phyloP scores from a whole-genome alignment of 148 eudicot species.

The Amaranthus palmeri region DNA sequence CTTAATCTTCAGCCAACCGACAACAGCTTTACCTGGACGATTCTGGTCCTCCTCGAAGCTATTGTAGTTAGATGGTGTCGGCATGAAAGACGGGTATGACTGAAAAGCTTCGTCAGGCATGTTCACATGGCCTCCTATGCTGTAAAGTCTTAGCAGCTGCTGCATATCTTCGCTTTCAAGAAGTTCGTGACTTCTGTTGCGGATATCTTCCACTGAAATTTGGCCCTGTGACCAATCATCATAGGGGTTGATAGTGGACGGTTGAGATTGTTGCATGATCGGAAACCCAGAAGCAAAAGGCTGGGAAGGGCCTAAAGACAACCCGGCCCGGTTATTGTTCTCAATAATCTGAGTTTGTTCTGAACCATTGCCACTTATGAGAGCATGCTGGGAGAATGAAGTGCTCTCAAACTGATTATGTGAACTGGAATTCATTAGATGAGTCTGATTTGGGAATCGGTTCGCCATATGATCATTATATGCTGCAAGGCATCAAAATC shows the following conservation, averaged over 20 bases:
- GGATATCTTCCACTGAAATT: conserved; percentile 78
- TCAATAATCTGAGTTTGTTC: conserved; percentile 35
- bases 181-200: conserved; percentile 74
- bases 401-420: conserved; percentile 41
- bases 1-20: conserved; percentile 91
- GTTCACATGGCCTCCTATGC: conserved; percentile 55
- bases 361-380: conserved; percentile 30
- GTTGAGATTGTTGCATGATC: conserved; percentile 40
- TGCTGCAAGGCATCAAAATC: conserved; percentile 32
- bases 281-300: conserved; percentile 49
- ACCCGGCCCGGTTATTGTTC: conserved; percentile 36
- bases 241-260: conserved; percentile 44
- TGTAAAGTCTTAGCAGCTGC: conserved; percentile 74
- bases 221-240: conserved; percentile 68
- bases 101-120: conserved; percentile 50
- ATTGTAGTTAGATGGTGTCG: conserved; percentile 51
- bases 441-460: conserved; percentile 49
- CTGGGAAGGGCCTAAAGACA: conserved; percentile 60
- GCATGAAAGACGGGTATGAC: conserved; percentile 44
- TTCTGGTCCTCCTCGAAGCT: conserved; percentile 48
- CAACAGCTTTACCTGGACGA: conserved; percentile 74
- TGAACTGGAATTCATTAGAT: conserved; percentile 38
- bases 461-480: conserved; percentile 43
- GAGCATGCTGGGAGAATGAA: conserved; percentile 40
- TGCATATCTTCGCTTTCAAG: conserved; percentile 96